Percentiles rank a stretch among this genome's conserved stretches.
Conservation (phyloP, 257 asterid genomes). For the Penstemon davidsonii region DNA sequence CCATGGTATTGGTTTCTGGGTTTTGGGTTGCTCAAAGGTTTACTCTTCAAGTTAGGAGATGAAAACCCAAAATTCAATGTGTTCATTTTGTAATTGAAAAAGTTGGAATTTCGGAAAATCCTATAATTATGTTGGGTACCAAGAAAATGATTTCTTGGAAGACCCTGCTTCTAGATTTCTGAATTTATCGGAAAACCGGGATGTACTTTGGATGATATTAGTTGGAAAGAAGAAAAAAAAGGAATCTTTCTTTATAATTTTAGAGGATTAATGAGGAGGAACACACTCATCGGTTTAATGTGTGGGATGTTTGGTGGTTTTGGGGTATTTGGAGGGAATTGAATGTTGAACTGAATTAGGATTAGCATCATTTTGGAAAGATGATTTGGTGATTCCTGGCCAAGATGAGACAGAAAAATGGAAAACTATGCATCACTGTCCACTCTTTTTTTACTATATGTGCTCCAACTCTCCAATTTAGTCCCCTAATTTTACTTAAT, state of each 20-base stretch:
- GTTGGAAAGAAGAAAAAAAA: background rate
- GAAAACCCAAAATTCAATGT: slow-evolving; percentile 36
- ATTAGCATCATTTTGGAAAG: slow-evolving; percentile 21
- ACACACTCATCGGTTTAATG: background rate
- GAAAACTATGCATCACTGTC: no score
- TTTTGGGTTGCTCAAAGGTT: slow-evolving; percentile 33
- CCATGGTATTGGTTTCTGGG: slow-evolving; percentile 28
- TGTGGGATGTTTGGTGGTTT: slow-evolving; percentile 3
- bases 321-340: slow-evolving; percentile 22
- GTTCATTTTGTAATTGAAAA: slow-evolving; percentile 40
- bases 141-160: slow-evolving; percentile 21
- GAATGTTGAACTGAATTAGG: background rate
- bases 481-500: no score
- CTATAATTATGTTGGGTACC: background rate
- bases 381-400: slow-evolving; percentile 21
- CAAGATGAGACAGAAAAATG: slow-evolving; percentile 16
- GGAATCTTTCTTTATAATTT: slow-evolving; percentile 3
- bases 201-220: no score
- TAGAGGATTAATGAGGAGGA: slow-evolving; percentile 1
- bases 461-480: no score
- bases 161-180: slow-evolving; percentile 12
- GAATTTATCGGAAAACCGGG: slow-evolving; percentile 16
- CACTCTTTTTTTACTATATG: no score
- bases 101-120: slow-evolving; percentile 23
- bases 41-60: slow-evolving; percentile 35